A percentile compares a stretch with the other conserved stretches of the same genome.
phyloP scores from a whole-genome alignment of 2,329 filamentous ascomycete genomes.

The Verticillium nonalfalfae region DNA sequence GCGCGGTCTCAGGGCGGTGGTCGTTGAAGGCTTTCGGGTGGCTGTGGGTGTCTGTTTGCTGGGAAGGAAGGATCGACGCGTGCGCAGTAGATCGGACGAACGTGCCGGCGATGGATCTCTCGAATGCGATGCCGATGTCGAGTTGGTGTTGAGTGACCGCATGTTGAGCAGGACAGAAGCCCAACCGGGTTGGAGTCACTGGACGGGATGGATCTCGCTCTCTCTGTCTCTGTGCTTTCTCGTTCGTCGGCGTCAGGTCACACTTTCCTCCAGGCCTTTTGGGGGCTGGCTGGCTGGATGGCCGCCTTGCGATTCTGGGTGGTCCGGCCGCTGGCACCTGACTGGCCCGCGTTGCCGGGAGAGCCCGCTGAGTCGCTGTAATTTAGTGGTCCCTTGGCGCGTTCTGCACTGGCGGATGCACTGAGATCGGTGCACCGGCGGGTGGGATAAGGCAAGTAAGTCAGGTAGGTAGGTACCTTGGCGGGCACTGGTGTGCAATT shows the following conservation, averaged over 20 bases:
- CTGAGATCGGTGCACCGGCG: background rate
- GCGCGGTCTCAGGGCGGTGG: background rate
- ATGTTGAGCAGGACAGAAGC: background rate
- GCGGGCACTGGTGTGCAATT: background rate
- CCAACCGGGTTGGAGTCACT: background rate
- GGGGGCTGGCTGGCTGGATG: too few relatives aligned
- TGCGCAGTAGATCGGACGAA: conserved; percentile 1
- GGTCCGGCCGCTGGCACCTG: background rate
- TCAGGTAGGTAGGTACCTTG: too few relatives aligned
- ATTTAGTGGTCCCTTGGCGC: background rate
- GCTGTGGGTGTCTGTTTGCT: background rate
- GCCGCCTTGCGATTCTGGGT: too few relatives aligned
- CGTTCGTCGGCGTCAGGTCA: background rate
- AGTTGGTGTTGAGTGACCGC: conserved; percentile 2
- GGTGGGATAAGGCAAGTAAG: background rate
- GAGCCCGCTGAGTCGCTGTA: background rate
- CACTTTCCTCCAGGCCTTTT: background rate
- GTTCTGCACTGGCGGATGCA: background rate
- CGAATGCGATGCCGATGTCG: conserved; percentile 1
- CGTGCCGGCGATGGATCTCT: background rate
- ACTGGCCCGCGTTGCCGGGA: background rate
- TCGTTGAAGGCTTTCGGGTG: background rate
- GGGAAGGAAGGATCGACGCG: background rate
- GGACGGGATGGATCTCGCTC: background rate
- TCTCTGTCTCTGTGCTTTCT: background rate